A percentile compares a stretch with the other conserved stretches of the same genome.
phyloP scores from a whole-genome alignment of 176 grass and related monocot species.

The Musa itinerans region DNA sequence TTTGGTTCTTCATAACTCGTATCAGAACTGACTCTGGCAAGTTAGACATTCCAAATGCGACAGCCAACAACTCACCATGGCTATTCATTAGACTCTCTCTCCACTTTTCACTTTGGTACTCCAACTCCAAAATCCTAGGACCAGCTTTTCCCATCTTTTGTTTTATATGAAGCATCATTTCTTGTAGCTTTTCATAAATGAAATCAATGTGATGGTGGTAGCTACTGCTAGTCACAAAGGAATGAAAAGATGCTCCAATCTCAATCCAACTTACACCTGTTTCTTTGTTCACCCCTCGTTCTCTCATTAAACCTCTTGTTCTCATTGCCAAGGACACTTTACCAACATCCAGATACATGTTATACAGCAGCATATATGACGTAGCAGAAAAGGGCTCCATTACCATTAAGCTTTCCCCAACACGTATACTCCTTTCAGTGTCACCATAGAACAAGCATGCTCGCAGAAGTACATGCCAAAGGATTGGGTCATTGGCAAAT shows the following conservation, averaged over 20 bases:
- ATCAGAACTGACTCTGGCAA: constrained; percentile 30
- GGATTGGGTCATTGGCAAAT: constrained; percentile 32
- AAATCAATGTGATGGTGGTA: constrained; percentile 17
- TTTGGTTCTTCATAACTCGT: constrained; percentile 77
- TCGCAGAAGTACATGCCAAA: constrained; percentile 51
- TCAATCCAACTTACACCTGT: constrained; percentile 51
- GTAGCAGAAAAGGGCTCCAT: constrained; percentile 50
- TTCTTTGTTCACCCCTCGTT: constrained; percentile 42
- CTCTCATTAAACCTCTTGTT: constrained; percentile 83
- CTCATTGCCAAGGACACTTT: constrained; percentile 79
- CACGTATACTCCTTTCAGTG: constrained; percentile 39
- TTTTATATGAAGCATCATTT: constrained; percentile 38
- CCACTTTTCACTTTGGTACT: constrained; percentile 43
- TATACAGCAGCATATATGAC: constrained; percentile 57
- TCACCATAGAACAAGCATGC: constrained; percentile 52
- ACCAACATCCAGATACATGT: constrained; percentile 57
- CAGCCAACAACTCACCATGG: constrained; percentile 53
- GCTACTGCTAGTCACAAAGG: constrained; percentile 34
- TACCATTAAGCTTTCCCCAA: constrained; percentile 42
- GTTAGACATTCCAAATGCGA: constrained; percentile 42
- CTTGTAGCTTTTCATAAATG: constrained; percentile 31
- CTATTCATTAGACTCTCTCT: constrained; percentile 30
- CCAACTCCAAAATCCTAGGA: constrained; percentile 38
- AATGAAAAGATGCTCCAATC: constrained; percentile 36
- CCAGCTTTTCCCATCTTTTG: constrained; percentile 32